Evolutionary conservation across 2,329 filamentous ascomycete species (phyloP), one percentile per base, ranked within the genome.

Genomic region (Fusarium continuum): DNA sequence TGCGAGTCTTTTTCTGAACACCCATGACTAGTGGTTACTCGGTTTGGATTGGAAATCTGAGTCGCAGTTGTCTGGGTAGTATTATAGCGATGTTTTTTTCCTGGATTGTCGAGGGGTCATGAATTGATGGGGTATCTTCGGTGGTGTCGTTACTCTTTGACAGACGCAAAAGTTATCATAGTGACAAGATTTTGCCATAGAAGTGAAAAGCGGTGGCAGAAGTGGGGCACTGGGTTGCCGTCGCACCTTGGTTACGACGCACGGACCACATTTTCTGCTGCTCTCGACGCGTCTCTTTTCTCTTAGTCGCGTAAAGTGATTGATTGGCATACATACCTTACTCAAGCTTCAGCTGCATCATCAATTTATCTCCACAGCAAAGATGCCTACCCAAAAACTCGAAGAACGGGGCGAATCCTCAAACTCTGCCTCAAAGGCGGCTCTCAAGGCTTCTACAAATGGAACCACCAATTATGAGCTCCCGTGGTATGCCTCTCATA

Each of bases 1-100:
- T 97, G 81, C 93, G 88, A 48, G 92, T 96, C 76, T 89, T 92
- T 82, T 96, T 97, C 64, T 89, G 87, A 69, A 93, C 87, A 79
- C 93, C 93, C 94, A 97, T 97, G 62, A 54, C 67, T 60, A 40
- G 36, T 57, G 19, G 22, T 36, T 50, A 2, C 4, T 31, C 9
- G 22, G 16, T 14, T 31, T 26, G 13, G 13, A 35, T 25, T 31
- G 3, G 14, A 11, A 29, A 22, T 4, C n/a, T 14, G 32, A 51
- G 20, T 38, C 20, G 36, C 41, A 8, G 16, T 3, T 31, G 2
- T 20, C 11, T 23, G n/a, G 6, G 16, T 8, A 14, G 7, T 5
- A 32, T 14, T 4, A 8, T 11, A 34, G 20, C 11, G n/a, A 17
- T 5, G 8, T 29, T 46, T 29, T 11, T 6, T 41, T 32, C 22